Percentiles rank a stretch among this genome's conserved stretches.
These are phyloP conservation scores for Globisporangium nunn DNA, from an alignment of 352 stramenopile species.

Conservation along the genomic window DNA sequence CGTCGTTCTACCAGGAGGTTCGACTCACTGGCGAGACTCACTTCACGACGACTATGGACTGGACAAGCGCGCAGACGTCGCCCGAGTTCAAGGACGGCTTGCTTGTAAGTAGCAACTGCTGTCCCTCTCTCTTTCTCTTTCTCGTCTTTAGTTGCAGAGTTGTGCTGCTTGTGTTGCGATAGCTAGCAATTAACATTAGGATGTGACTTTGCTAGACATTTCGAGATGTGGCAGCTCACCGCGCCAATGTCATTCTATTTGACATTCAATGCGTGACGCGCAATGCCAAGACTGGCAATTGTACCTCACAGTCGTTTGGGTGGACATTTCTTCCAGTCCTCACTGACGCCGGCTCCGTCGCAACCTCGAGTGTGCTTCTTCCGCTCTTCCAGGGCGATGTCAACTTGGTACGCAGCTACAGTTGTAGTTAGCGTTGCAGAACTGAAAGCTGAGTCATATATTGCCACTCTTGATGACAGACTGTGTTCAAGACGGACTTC, in stretches of 20 bases:
- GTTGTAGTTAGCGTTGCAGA: not conserved
- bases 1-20: conserved; percentile 54
- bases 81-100: conserved; percentile 59
- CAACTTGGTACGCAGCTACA: conserved; percentile 49
- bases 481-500: conserved; percentile 22
- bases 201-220: conserved; percentile 27
- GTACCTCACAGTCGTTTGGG: conserved; percentile 37
- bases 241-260: conserved; percentile 34
- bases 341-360: conserved; percentile 23
- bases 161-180: not conserved
- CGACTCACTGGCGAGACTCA: conserved; percentile 41
- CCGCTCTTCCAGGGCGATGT: conserved; percentile 58
- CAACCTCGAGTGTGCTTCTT: conserved; percentile 35
- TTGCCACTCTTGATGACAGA: conserved; percentile 13
- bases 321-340: conserved; percentile 67
- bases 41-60: conserved; percentile 58
- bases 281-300: conserved; percentile 35
- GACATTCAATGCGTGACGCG: conserved; percentile 45
- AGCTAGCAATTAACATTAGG: not conserved
- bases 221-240: conserved; percentile 23
- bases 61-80: conserved; percentile 43
- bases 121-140: too few relatives aligned
- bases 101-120: conserved; percentile 18
- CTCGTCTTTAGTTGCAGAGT: not conserved
- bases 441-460: not conserved